Percentiles rank a stretch among this genome's conserved stretches.
These are phyloP conservation scores for Diaporthe destruens DNA, from an alignment of 2,329 filamentous ascomycete genomes.

Conservation along the genomic window DNA sequence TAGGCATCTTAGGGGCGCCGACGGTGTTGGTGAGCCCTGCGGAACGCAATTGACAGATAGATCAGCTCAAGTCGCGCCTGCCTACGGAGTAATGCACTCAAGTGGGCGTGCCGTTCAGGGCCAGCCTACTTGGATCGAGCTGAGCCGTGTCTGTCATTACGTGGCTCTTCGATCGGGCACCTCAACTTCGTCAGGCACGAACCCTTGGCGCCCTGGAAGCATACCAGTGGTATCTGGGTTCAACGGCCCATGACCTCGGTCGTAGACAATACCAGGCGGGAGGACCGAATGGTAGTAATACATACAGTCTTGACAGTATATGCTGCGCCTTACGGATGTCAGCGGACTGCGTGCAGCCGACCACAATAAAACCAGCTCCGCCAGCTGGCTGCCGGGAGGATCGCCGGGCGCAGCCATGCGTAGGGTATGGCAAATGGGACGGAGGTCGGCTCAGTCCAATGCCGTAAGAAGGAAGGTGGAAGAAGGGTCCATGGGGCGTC, in stretches of 20 bases:
- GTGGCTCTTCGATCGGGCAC: constrained; percentile 17
- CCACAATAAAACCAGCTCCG: not conserved
- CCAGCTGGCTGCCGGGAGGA: not conserved
- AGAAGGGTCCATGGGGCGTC: constrained; percentile 24
- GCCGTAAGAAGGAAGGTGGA: not conserved
- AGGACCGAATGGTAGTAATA: not conserved
- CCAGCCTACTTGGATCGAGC: not conserved
- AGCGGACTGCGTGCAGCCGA: constrained; percentile 5
- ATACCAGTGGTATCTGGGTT: not conserved
- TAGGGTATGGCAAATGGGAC: constrained; percentile 1
- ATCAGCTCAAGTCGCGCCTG: constrained; percentile 1
- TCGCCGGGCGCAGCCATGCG: not conserved
- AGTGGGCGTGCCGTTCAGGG: not conserved
- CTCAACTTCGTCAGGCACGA: constrained; percentile 14
- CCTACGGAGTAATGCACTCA: not conserved
- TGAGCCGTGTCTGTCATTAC: not conserved
- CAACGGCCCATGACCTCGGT: constrained; percentile 4
- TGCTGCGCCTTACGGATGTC: constrained; percentile 26
- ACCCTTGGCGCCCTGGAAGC: not conserved
- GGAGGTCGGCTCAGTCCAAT: constrained; percentile 19
- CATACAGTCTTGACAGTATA: too few species aligned
- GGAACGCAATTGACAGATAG: not conserved
- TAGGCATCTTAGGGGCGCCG: not conserved
- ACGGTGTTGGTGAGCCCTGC: not conserved
- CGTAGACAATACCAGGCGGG: not conserved